These are phyloP conservation scores for Neurospora cerealis DNA, from an alignment of 495 filamentous ascomycete genomes.

Conservation along the genomic window DNA sequence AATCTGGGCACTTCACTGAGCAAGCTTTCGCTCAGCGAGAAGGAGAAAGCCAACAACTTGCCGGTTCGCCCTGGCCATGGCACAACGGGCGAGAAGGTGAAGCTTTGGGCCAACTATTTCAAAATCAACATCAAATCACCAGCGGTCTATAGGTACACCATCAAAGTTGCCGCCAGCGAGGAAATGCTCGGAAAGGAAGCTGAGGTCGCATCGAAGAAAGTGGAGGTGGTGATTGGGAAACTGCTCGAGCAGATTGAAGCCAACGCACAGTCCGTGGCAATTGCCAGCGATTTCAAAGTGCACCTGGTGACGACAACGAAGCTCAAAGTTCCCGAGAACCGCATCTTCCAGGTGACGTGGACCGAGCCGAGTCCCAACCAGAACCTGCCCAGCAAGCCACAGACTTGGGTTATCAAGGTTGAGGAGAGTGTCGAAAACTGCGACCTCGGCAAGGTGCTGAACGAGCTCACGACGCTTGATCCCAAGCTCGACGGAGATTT, in stretches of 20 bases:
- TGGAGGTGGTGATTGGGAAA: constrained; percentile 38
- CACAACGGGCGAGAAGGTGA: constrained; percentile 36
- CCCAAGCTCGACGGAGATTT: constrained; percentile 28
- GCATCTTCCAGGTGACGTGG: constrained; percentile 31
- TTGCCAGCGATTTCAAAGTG: constrained; percentile 51
- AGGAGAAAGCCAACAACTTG: constrained; percentile 8
- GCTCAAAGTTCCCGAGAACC: constrained; percentile 24
- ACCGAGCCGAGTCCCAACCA: constrained; percentile 31
- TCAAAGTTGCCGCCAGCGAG: constrained; percentile 20
- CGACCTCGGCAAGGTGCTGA: constrained; percentile 37
- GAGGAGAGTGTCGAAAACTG: constrained; percentile 24
- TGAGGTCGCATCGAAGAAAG: constrained; percentile 34
- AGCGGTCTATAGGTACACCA: constrained; percentile 28
- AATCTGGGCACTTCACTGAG: constrained; percentile 13
- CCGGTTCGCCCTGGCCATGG: constrained; percentile 52
- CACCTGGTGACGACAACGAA: constrained; percentile 35
- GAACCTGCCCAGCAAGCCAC: constrained; percentile 4
- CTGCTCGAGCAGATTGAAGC: constrained; percentile 17
- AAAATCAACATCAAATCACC: constrained; percentile 32
- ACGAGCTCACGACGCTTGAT: constrained; percentile 41
- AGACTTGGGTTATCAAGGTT: constrained; percentile 35
- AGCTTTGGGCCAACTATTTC: constrained; percentile 59
- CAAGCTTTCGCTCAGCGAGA: constrained; percentile 14
- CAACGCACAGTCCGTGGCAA: constrained; percentile 2
- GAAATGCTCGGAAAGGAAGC: constrained; percentile 27